Percentiles rank a stretch among this genome's conserved stretches.
Conservation (phyloP, 305 asterid genomes). For the Fraxinus floribunda region DNA sequence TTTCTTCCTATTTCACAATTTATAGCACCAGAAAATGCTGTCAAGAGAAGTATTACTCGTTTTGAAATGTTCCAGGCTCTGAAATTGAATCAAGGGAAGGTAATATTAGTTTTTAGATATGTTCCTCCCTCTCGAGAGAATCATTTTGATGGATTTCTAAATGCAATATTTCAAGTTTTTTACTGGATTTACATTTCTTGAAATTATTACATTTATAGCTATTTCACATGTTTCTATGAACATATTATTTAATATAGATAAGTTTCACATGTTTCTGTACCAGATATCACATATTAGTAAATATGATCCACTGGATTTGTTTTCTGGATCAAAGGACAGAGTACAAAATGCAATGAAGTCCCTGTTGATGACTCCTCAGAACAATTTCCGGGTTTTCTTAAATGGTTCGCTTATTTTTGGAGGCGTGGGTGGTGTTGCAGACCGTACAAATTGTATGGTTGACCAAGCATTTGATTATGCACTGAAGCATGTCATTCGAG, state of each 20-base stretch:
- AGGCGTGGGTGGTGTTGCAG: slow-evolving; percentile 63
- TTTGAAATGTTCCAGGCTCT: slow-evolving; percentile 87
- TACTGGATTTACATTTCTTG: slow-evolving; percentile 6
- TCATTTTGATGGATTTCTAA: slow-evolving; percentile 12
- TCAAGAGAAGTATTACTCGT: slow-evolving; percentile 66
- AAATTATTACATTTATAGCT: slow-evolving; percentile 10
- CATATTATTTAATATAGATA: slow-evolving; percentile 23
- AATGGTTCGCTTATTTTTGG: slow-evolving; percentile 77
- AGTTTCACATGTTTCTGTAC: slow-evolving; percentile 17
- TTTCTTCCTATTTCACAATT: slow-evolving; percentile 78
- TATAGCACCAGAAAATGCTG: slow-evolving; percentile 59
- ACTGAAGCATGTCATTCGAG: slow-evolving; percentile 55
- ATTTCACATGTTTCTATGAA: slow-evolving; percentile 2
- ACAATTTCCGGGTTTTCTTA: slow-evolving; percentile 85
- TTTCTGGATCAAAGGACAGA: slow-evolving; percentile 72
- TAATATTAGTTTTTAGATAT: slow-evolving; percentile 26
- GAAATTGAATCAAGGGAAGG: slow-evolving; percentile 68
- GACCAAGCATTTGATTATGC: slow-evolving; percentile 61
- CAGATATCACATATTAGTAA: slow-evolving; percentile 79
- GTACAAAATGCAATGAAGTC: slow-evolving; percentile 60
- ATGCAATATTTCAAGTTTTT: slow-evolving; percentile 8
- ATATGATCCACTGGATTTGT: slow-evolving; percentile 83
- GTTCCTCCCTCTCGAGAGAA: slow-evolving; percentile 1
- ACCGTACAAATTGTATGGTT: slow-evolving; percentile 32
- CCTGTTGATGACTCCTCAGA: slow-evolving; percentile 80